Conservation (phyloP, 2,329 filamentous ascomycete species). For the Exophiala oligosperma region DNA sequence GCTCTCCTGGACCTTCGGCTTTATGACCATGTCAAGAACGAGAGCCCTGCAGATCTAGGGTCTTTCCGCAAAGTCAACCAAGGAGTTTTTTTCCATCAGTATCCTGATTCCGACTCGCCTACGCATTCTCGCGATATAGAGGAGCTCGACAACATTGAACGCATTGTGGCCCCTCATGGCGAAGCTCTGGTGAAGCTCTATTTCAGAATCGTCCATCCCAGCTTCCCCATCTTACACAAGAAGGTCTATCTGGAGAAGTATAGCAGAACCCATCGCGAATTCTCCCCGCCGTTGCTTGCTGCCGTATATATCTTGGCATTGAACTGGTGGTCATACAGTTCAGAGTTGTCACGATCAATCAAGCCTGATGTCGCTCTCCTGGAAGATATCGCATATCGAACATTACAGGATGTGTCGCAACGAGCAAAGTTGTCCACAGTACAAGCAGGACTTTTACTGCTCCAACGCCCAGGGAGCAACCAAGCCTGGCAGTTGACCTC, state of each 20-base stretch:
- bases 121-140: slow-evolving; percentile 28
- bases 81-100: slow-evolving; percentile 30
- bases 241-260: slow-evolving; percentile 78
- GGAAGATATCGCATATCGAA: slow-evolving; percentile 27
- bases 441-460: slow-evolving; percentile 55
- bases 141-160: slow-evolving; percentile 56
- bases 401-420: slow-evolving; percentile 27
- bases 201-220: slow-evolving; percentile 77
- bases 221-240: slow-evolving; percentile 80
- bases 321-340: slow-evolving; percentile 77
- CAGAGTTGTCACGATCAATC: slow-evolving; percentile 25
- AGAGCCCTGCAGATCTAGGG: slow-evolving; percentile 26
- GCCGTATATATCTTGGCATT: slow-evolving; percentile 81
- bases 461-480: slow-evolving; percentile 50
- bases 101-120: slow-evolving; percentile 28
- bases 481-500: slow-evolving; percentile 51
- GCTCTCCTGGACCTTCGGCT: slow-evolving; percentile 29
- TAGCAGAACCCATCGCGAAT: slow-evolving; percentile 68
- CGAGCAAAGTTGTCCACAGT: slow-evolving; percentile 55
- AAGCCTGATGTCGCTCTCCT: slow-evolving; percentile 30
- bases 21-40: slow-evolving; percentile 28
- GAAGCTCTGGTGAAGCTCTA: slow-evolving; percentile 75
- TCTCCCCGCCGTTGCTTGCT: slow-evolving; percentile 73
- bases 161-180: slow-evolving; percentile 74
- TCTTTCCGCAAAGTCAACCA: slow-evolving; percentile 30